Conservation (phyloP, 768 basidiomycete genomes). For the Amanita thiersii region DNA sequence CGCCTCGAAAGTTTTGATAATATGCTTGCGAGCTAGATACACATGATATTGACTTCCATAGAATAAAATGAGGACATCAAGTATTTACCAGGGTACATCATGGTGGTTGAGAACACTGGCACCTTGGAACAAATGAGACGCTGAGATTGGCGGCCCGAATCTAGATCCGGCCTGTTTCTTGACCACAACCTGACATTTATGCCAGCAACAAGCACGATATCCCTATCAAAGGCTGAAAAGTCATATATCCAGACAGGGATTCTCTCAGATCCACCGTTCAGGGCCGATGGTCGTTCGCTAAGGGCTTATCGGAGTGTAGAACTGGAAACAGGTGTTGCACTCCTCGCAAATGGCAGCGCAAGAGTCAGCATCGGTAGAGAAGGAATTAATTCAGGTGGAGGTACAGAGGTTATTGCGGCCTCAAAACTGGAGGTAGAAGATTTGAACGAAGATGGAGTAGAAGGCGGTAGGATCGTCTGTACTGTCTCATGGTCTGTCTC, state of each 20-base stretch:
- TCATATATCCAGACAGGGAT: conserved; percentile 69
- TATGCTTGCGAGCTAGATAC: conserved; percentile 41
- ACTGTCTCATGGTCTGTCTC: conserved; percentile 69
- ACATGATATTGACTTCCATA: conserved; percentile 3
- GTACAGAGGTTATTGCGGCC: conserved; percentile 75
- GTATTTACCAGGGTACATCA: conserved; percentile 25
- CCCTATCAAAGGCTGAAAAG: conserved; percentile 60
- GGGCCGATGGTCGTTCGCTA: conserved; percentile 67
- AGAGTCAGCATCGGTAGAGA: conserved; percentile 60
- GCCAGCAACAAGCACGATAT: conserved; percentile 34
- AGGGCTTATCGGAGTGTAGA: conserved; percentile 60
- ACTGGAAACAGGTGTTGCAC: conserved; percentile 71
- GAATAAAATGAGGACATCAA: not conserved
- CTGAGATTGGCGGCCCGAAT: too few relatives aligned
- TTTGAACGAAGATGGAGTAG: conserved; percentile 35
- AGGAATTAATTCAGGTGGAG: conserved; percentile 45
- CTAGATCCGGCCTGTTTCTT: not conserved
- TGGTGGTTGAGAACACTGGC: conserved; percentile 6
- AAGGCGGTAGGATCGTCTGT: conserved; percentile 58
- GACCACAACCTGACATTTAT: conserved; percentile 1
- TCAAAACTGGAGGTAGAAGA: conserved; percentile 74
- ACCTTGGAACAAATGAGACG: too few relatives aligned
- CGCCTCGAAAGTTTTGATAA: conserved; percentile 41
- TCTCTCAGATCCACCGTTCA: conserved; percentile 48
- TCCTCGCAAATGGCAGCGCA: conserved; percentile 82